These are phyloP conservation scores for Naganishia kalamii DNA, from an alignment of 768 basidiomycete genomes.

Conservation along the genomic window DNA sequence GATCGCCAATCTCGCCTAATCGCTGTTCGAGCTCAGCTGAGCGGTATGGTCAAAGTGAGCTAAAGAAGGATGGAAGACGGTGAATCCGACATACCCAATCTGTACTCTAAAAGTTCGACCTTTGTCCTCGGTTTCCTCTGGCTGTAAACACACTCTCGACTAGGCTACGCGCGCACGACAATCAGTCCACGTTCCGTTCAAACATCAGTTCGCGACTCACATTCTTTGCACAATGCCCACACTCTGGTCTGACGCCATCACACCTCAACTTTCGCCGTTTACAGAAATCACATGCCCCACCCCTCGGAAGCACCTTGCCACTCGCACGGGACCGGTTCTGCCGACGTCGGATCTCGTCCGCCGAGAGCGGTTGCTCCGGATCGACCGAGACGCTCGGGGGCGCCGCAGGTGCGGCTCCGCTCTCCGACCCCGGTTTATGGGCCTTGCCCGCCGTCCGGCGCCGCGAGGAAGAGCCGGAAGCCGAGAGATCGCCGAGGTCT, in stretches of 20 bases:
- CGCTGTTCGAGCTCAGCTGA: conserved; percentile 8
- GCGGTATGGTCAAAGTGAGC: background rate
- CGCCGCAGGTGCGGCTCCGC: background rate
- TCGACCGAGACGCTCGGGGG: conserved; percentile 1
- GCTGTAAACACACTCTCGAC: conserved; percentile 18
- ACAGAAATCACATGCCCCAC: conserved; percentile 24
- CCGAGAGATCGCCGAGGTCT: background rate
- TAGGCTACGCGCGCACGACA: background rate
- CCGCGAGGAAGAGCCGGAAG: background rate
- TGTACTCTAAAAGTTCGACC: conserved; percentile 5
- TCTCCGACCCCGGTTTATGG: background rate
- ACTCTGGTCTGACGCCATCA: conserved; percentile 20
- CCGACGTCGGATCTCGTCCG: conserved; percentile 22
- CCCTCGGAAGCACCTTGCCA: conserved; percentile 21
- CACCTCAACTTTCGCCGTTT: conserved; percentile 23
- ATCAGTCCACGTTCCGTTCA: background rate
- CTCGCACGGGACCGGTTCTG: conserved; percentile 20
- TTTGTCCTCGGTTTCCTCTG: conserved; percentile 19
- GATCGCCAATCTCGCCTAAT: conserved; percentile 11
- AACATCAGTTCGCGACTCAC: background rate
- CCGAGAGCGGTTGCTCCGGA: conserved; percentile 14
- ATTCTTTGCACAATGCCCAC: conserved; percentile 21
- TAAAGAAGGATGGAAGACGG: no score
- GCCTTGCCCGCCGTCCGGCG: background rate
- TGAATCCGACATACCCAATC: background rate